Evolutionary conservation across 768 basidiomycete genomes (phyloP), one percentile per base, ranked within the genome.

Genomic region (Candolleomyces eurysporus): DNA sequence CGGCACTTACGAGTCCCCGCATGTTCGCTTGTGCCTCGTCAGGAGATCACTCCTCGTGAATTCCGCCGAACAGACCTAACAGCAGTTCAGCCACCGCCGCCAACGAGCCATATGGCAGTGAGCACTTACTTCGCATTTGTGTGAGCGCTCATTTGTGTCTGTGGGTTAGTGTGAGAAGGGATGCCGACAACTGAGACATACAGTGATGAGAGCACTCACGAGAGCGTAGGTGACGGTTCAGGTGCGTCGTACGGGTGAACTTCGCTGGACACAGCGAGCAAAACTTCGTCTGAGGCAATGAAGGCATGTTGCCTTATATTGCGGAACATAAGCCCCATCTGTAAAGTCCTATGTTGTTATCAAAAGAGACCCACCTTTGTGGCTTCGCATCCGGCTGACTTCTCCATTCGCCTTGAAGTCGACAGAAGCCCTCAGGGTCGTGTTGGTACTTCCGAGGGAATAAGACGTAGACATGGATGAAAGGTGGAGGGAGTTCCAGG

Each of bases 31-130:
- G 70, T 91, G 89, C 65, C 89, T 79, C 14, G 86, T 87, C 53
- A 91, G 78, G 22, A 91, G 73, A 70, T 91, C 89, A 56, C 88
- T 90, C 65, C 89, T 80, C 30, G 88, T 90, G 63, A 91, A 91
- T 67, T 88, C 84, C 3, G 88, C 82, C 43, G 80, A 76, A 70
- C 89, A 90, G 46, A 79, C 81, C 89, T 90, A 69, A 48, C 63
- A 63, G 61, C 31, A 54, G 4, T 57, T 61, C 3, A 65, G 42
- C 32, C 17, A 40, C 42, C 16, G 21, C 30, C 30, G 45, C 19
- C 16, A 26, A 48, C 19, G n/a, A 21, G 14, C 39, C 48, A 21
- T 32, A 40, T 57, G 21, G 17, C 40, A 54, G 45, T 13, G 26
- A 58, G 8, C 14, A 68, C 75, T 61, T 75, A 89, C 88, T 71